Evolutionary conservation across 2,329 filamentous ascomycete species (phyloP), one percentile per base, ranked within the genome.

Genomic region (Samsoniella hepiali): DNA sequence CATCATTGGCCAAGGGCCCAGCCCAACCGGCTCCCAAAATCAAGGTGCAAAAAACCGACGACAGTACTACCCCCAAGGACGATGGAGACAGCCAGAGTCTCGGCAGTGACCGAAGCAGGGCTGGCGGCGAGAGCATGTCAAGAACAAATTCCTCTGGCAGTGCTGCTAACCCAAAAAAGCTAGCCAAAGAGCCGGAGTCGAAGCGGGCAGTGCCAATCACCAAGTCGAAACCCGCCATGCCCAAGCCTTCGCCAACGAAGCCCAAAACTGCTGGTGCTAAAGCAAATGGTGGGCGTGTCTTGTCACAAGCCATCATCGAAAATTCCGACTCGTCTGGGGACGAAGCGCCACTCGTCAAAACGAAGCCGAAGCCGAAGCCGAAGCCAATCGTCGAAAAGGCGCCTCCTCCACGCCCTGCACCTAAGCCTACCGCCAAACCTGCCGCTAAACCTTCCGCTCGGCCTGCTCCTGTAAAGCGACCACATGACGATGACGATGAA

Each of bases 291-390:
- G 78, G 73, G 38, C 78, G 79, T 36, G 75, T 81, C 55, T 74
- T 85, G 8, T 87, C 84, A 1, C 81, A 83, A 66, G 84, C 84
- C 67, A 82, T 83, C 64, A 78, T 87, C 40, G 76, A 80, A 34
- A 84, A 86, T 66, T 84, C 83, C 0, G 82, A 84, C 67, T 83
- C 81, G 7, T 82, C 81, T 9, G 84, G 82, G 15, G 82, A 83
- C 38, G 77, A 79, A 42, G 76, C 78, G 1, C 71, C 80, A 27
- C 73, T 73, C 5, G 72, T 73, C 45, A 66, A 72, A 1, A 66
- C 68, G 50, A 57, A 59, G 42, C 69, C 70, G 58, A 70, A 64
- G 34, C 54, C 68, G 10, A 68, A 65, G 42, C 64, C 66, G 56
- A 68, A 62, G 38, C 57, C 63, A 55, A 62, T 63, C 3, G 38